Evolutionary conservation across 176 grass and related monocot genomes (phyloP).

Genomic region (Zoysia pacifica): DNA sequence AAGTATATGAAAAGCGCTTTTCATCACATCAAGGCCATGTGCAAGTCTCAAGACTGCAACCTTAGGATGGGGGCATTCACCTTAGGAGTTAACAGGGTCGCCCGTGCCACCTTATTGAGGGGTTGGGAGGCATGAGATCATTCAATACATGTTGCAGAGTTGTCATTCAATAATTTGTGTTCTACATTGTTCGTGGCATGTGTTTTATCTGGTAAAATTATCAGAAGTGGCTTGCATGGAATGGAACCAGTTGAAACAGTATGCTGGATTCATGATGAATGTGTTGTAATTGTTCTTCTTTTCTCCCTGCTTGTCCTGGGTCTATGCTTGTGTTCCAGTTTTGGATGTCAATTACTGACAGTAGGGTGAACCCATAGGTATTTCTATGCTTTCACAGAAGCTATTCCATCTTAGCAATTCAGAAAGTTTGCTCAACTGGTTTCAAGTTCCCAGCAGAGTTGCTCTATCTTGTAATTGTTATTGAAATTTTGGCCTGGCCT

Average conservation of each 20-base stretch:
- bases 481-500: not conserved
- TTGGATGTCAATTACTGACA: not conserved
- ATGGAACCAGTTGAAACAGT: conserved; percentile 31
- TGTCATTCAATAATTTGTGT: conserved; percentile 15
- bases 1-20: conserved; percentile 91
- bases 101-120: conserved; percentile 84
- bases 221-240: conserved; percentile 19
- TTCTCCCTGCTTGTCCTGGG: not conserved
- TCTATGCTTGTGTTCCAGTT: conserved; percentile 3
- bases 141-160: not conserved
- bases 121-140: conserved; percentile 84
- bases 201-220: conserved; percentile 29
- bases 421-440: not conserved
- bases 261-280: not conserved
- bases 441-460: not conserved
- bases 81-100: conserved; percentile 89
- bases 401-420: not conserved
- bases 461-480: not conserved
- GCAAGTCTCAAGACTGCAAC: conserved; percentile 74
- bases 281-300: not conserved
- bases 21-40: conserved; percentile 83
- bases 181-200: conserved; percentile 22
- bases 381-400: not conserved
- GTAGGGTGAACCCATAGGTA: not conserved
- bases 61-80: conserved; percentile 98